These are phyloP conservation scores for Wickerhamomyces mucosus DNA, from an alignment of 805 yeast species.

Conservation along the genomic window DNA sequence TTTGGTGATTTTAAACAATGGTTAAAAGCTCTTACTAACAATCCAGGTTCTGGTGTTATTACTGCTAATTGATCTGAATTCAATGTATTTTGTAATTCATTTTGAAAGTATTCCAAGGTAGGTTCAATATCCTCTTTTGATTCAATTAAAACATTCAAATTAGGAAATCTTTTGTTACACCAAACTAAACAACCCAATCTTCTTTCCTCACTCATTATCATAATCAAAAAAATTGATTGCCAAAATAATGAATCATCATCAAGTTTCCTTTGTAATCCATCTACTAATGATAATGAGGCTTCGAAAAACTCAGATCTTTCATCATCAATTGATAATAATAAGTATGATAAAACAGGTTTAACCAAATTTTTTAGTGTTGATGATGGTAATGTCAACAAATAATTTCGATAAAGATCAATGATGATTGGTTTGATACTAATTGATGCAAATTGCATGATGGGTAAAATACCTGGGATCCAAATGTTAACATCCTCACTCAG, in stretches of 20 bases:
- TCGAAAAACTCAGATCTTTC: constrained; percentile 78
- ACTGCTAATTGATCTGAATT: constrained; percentile 49
- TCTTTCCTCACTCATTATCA: constrained; percentile 72
- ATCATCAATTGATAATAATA: constrained; percentile 87
- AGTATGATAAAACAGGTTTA: constrained; percentile 62
- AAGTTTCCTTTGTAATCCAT: constrained; percentile 44
- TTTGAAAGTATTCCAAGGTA: constrained; percentile 17
- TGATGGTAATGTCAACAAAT: constrained; percentile 44
- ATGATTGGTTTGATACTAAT: constrained; percentile 79
- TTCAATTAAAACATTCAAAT: constrained; percentile 31
- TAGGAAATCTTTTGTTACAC: constrained; percentile 59
- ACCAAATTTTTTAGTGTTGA: constrained; percentile 41
- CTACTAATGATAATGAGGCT: constrained; percentile 51
- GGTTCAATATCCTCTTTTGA: constrained; percentile 7
- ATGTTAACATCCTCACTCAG: constrained; percentile 47
- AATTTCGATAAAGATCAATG: constrained; percentile 48
- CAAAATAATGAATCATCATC: constrained; percentile 72
- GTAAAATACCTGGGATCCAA: constrained; percentile 93
- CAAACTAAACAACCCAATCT: constrained; percentile 79
- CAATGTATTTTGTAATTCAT: constrained; percentile 19
- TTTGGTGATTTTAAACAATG: constrained; percentile 59
- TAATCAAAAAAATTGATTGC: constrained; percentile 68
- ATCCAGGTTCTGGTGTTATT: constrained; percentile 69
- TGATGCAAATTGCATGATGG: constrained; percentile 80
- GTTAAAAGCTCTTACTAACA: constrained; percentile 65